Percentiles rank a stretch among this genome's conserved stretches.
Conservation (phyloP, 1,139 yeast species). For the Debaryomycetaceae sp. region DNA sequence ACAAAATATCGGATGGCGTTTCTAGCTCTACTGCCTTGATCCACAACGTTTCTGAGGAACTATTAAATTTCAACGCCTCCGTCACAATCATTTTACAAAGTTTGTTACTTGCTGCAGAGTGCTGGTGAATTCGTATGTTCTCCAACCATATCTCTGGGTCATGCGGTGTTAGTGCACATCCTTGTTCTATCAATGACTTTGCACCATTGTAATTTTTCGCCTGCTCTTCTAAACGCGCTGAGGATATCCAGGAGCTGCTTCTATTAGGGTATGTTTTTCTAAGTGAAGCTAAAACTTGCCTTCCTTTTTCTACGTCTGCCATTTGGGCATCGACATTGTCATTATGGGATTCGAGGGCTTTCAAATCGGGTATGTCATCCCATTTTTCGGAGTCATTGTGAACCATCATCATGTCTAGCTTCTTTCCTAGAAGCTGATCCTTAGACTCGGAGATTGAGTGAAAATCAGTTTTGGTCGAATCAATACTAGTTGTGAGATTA, state of each 20-base stretch:
- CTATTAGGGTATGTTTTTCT: conserved; percentile 71
- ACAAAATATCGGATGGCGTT: conserved; percentile 35
- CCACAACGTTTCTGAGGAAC: conserved; percentile 67
- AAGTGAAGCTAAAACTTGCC: conserved; percentile 63
- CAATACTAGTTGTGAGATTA: conserved; percentile 10
- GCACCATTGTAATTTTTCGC: conserved; percentile 60
- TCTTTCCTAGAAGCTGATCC: conserved; percentile 48
- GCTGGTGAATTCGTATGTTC: conserved; percentile 60
- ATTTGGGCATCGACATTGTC: conserved; percentile 1
- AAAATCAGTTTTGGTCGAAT: conserved; percentile 34
- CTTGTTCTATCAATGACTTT: conserved; percentile 59
- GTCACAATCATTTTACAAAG: conserved; percentile 56
- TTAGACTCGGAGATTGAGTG: conserved; percentile 50
- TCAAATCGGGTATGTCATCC: conserved; percentile 32
- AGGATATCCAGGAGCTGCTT: conserved; percentile 83
- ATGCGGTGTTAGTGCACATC: conserved; percentile 65
- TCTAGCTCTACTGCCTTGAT: conserved; percentile 65
- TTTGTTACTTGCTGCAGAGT: conserved; percentile 36
- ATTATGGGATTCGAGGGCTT: conserved; percentile 24
- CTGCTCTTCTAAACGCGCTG: conserved; percentile 75
- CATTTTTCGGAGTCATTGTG: conserved; percentile 5
- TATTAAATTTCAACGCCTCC: conserved; percentile 59
- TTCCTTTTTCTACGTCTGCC: conserved; percentile 52
- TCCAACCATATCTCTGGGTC: conserved; percentile 83
- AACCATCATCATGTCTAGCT: conserved; percentile 33